A percentile compares a stretch with the other conserved stretches of the same genome.
These are phyloP conservation scores for Phytophthora pluvialis DNA, from an alignment of 352 stramenopile genomes.

Conservation along the genomic window DNA sequence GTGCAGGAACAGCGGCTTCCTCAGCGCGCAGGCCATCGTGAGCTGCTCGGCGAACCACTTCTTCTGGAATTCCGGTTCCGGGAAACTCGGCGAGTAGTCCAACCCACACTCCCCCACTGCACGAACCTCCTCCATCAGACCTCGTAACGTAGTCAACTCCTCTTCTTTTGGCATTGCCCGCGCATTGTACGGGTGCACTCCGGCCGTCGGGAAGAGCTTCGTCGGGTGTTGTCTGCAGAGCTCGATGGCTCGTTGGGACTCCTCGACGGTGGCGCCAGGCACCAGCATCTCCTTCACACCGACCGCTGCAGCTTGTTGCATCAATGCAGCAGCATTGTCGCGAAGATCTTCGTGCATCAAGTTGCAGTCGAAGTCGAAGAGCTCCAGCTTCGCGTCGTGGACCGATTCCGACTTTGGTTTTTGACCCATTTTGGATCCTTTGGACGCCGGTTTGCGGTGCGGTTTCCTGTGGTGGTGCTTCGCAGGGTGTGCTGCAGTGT, in stretches of 20 bases:
- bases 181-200: conserved; percentile 83
- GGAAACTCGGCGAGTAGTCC: conserved; percentile 78
- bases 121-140: conserved; percentile 46
- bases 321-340: conserved; percentile 42
- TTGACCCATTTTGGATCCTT: conserved; percentile 15
- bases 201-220: conserved; percentile 73
- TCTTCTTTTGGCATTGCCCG: conserved; percentile 38
- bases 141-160: conserved; percentile 43
- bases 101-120: conserved; percentile 83
- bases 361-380: conserved; percentile 89
- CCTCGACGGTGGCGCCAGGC: conserved; percentile 70
- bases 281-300: conserved; percentile 80
- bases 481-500: not conserved
- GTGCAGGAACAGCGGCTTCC: conserved; percentile 87
- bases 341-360: conserved; percentile 75
- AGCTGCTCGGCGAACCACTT: conserved; percentile 75
- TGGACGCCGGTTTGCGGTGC: conserved; percentile 7
- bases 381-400: conserved; percentile 17
- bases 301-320: conserved; percentile 42
- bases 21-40: conserved; percentile 60
- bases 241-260: conserved; percentile 62
- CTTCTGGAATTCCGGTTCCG: conserved; percentile 49
- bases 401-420: not conserved
- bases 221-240: conserved; percentile 58
- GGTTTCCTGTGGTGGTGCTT: conserved; percentile 27